Base-by-base conservation (phyloP, 225 moss, liverwort and hornwort genomes). In the Pseudisothecium myosuroides region DNA sequence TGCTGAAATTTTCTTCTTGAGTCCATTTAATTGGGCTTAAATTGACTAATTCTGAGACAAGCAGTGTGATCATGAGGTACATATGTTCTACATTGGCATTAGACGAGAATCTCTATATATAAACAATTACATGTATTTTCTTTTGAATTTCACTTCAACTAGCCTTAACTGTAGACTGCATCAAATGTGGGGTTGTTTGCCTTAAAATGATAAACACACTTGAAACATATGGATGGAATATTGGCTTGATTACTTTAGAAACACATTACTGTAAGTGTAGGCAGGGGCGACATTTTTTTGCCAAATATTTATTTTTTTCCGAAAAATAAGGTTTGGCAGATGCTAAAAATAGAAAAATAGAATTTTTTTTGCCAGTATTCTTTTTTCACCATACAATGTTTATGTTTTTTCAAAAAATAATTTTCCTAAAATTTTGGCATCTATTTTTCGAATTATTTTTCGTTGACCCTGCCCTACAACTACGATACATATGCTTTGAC, bases 111-210 rank as follows among this genome's bases (percentile, higher is more conserved):
- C 20, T 41, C 59, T 36, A 60, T 7, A 60, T 61, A 60, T 41
- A 69, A 1, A 79, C 0, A 12, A 0, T n/a, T 39, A 28, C 0
- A 39, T 17, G 2, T 18, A 24, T 34, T 83, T 62, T 7, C 29
- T 74, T 81, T 34, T 34, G 21, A 24, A 36, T 55, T 27, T 14
- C 20, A 32, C 5, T 39, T 59, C 8, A 80, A 80, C 7, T 2
- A 56, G 3, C 19, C 8, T 45, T 13, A 32, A 56, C 4, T n/a
- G 0, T 17, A 12, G 12, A 72, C 45, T 43, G 34, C 1, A 85
- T 12, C 24, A 32, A 58, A 32, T 59, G 6, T 0, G 0, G 17
- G 3, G 8, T 17, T 17, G 8, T 24, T 26, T 85, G 58, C 4
- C 6, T 73, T 85, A 2, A 12, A 72, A 24, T 9, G 34, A 34